phyloP scores from a whole-genome alignment of 371 early-diverging fungal species.

The Scutellospora calospora region DNA sequence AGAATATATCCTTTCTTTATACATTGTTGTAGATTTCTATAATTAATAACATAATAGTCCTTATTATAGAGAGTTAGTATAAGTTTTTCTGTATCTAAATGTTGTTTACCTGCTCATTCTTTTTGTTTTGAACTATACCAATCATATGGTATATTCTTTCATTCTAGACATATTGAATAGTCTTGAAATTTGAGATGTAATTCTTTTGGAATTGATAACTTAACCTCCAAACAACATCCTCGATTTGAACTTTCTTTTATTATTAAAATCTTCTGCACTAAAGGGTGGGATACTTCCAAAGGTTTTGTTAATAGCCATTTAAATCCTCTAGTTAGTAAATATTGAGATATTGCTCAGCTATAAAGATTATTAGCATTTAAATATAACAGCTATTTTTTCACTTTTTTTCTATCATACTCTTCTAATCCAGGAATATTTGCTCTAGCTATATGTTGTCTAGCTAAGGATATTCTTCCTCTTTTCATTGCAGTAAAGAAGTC shows the following conservation, averaged over 20 bases:
- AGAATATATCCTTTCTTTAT: neutral
- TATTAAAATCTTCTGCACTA: conserved; percentile 37
- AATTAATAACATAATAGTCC: conserved; percentile 1
- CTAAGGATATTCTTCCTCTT: conserved; percentile 14
- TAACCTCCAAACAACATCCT: conserved; percentile 35
- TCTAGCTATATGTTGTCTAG: conserved; percentile 16
- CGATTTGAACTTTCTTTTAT: conserved; percentile 39
- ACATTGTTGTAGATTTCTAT: conserved; percentile 6
- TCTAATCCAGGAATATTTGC: conserved; percentile 39
- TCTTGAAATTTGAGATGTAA: conserved; percentile 37
- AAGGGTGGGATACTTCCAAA: neutral
- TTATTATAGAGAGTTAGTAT: neutral
- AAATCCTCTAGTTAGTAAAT: conserved; percentile 34
- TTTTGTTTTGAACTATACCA: neutral
- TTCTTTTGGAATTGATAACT: conserved; percentile 37
- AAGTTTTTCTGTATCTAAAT: neutral
- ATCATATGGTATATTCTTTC: conserved; percentile 25
- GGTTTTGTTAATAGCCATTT: conserved; percentile 1
- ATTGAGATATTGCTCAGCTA: conserved; percentile 36
- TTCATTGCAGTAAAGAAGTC: conserved; percentile 20
- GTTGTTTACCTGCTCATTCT: neutral
- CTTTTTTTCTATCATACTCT: conserved; percentile 9
- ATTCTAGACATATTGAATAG: conserved; percentile 37
- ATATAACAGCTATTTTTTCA: neutral
- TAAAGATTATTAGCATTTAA: conserved; percentile 11